Evolutionary conservation across 495 filamentous ascomycete species (phyloP).

Genomic region (Thozetella sp.): DNA sequence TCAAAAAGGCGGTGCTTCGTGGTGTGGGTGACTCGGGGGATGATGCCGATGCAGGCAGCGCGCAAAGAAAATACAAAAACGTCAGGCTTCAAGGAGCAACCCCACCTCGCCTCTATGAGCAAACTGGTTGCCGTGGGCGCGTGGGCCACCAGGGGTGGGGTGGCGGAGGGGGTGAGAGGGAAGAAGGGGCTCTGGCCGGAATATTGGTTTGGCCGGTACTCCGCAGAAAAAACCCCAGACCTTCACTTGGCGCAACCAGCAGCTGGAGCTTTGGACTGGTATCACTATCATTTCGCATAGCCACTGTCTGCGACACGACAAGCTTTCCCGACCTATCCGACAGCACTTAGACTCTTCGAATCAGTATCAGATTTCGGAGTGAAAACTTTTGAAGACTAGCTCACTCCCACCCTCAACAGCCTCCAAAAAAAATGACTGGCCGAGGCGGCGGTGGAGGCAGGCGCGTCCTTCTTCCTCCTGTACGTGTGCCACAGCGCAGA

Average conservation of each 20-base stretch:
- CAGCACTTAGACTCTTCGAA: too few relatives aligned
- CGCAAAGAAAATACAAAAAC: conserved; percentile 14
- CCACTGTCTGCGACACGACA: background rate
- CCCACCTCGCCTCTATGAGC: background rate
- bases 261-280: background rate
- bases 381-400: too few relatives aligned
- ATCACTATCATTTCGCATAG: background rate
- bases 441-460: conserved; percentile 77
- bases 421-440: conserved; percentile 67
- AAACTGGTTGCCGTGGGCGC: background rate
- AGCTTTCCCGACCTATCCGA: background rate
- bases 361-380: too few relatives aligned
- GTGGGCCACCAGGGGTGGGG: background rate
- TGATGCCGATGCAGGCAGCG: conserved; percentile 11
- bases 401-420: conserved; percentile 4
- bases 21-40: conserved; percentile 4
- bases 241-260: background rate
- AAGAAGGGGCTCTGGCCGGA: too few relatives aligned
- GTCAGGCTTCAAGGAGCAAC: conserved; percentile 19
- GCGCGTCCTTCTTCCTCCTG: conserved; percentile 92
- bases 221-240: background rate
- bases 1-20: background rate
- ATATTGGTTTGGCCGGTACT: background rate
- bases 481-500: conserved; percentile 3
- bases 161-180: too few relatives aligned